Base-by-base conservation (phyloP, 495 filamentous ascomycete genomes). In the Talaromyces stipitatus region DNA sequence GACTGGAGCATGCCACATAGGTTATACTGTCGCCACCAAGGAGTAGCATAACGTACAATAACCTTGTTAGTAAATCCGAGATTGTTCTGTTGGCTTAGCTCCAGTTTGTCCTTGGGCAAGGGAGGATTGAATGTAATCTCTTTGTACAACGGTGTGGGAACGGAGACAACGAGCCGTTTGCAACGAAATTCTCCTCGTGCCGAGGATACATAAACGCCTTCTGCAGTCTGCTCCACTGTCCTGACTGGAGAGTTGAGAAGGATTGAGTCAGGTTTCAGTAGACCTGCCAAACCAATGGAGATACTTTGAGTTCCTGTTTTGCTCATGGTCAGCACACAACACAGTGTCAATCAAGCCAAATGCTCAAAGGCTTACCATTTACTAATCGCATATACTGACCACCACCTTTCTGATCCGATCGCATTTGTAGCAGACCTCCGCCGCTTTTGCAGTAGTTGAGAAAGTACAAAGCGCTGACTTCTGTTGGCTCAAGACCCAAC, bases 401-500 rank as follows among this genome's bases (percentile, higher is more conserved):
- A 3, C 78, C 79, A 45, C 74, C 57, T 38, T 69, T 70, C 4
- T 57, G n/a, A 50, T 79, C 76, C 0, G 76, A 77, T 2, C 67
- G 46, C 54, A 80, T 66, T n/a, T 66, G 58, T 14, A 69, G 46
- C 8, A 81, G 59, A 0, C 77, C 76, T 6, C 65, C 64, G 2
- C 69, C 72, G 28, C 63, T 63, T 52, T 72, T 73, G 63, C 68
- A 72, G 56, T 79, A 78, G 48, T 78, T 66, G n/a, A 83, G 61
- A 57, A 81, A 70, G 54, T 64, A 80, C 0, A 76, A 58, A 10
- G 72, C 70, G 56, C 68, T 73, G 16, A 81, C 57, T 16, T 80
- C 72, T 3, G 33, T 41, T 9, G 69, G 60, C 30, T 75, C 71
- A 3, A 72, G 56, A 2, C 79, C 76, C 2, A 78, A 65, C 60